Evolutionary conservation across 176 grass and related monocot genomes (phyloP), one percentile per base, ranked within the genome.

Genomic region (Lolium rigidum): DNA sequence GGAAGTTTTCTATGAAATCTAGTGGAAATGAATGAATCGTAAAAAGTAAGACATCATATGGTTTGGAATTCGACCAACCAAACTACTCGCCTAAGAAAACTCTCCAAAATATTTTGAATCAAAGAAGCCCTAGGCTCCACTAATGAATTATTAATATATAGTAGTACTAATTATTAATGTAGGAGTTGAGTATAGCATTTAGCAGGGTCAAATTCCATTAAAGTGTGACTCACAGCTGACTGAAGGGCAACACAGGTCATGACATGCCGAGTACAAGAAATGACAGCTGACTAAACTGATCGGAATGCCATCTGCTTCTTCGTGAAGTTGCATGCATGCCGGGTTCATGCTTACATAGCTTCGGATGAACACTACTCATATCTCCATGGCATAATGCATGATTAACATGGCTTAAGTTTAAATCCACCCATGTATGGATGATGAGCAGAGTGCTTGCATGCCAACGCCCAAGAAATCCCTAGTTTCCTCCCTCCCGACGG

Each of bases 381-480:
- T 47, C 37, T 52, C 25, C 47, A 56, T 74, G 28, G 58, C 35
- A 26, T 6, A 22, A 63, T 76, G 63, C 85, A 82, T 66, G 38
- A 71, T 67, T 49, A 9, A 7, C 50, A 57, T 81, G 7, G 35
- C n/a, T 76, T 55, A 89, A 87, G 6, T 82, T 70, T 70, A 94
- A 79, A 98, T 95, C 93, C 95, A 98, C 9, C 85, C 93, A 70
- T 92, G 83, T 28, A 95, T 84, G 2, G 91, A 92, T 51, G 93
- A 66, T 4, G 89, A 87, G 73, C 95, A 95, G 61, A 98, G 89
- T 10, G 93, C 82, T 86, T 91, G 95, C 80, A 93, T 68, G 58
- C 93, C 95, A 61, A 98, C 95, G 69, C 95, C 95, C 76, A 98
- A 77, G 85, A 98, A 98, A 79, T 98, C 95, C 81, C 93, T 91